Evolutionary conservation across 2,329 filamentous ascomycete genomes (phyloP), one percentile per base, ranked within the genome.

Genomic region (Nectriaceae sp.): DNA sequence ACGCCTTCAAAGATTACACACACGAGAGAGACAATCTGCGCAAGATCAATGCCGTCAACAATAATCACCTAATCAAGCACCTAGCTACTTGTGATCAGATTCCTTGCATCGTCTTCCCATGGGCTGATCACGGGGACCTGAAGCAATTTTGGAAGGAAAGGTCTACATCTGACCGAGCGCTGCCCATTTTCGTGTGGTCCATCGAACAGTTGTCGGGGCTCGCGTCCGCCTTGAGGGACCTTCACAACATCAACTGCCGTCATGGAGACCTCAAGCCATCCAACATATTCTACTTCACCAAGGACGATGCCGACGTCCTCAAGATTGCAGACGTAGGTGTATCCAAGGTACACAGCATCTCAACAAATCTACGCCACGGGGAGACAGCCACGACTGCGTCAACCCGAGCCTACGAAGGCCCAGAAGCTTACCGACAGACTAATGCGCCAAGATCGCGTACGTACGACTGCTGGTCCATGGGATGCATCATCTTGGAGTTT

Each of bases 401-500:
- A 6, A 37, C 33, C 33, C 33, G 33, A 6, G 10, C 10, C 6
- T 37, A 37, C 16, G 33, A 37, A 18, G 10, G 10, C 10, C 33
- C 33, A 26, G 41, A 48, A 24, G 46, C 36, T n/a, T 24, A 44
- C 24, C 22, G 21, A 2, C 36, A 40, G 10, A 35, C 41, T 11
- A 24, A 24, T 5, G 20, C 41, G 11, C 40, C 46, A 21, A 40
- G 54, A 3, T 64, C 65, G 0, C 54, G 63, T 0, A 48, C 48
- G 0, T 68, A 65, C 11, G 65, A 68, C 5, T 52, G 60, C 4
- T 69, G 65, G 66, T 65, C 64, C 0, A 53, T 68, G 40, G 66
- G 65, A 0, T 66, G 63, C 21, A 58, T 69, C 5, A 54, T 56
- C 0, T 46, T 69, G 1, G 65, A 68, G 41, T 61, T 59, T 1